Evolutionary conservation across 2,329 filamentous ascomycete genomes (phyloP), one percentile per base, ranked within the genome.

Genomic region (Curvularia spicifera): DNA sequence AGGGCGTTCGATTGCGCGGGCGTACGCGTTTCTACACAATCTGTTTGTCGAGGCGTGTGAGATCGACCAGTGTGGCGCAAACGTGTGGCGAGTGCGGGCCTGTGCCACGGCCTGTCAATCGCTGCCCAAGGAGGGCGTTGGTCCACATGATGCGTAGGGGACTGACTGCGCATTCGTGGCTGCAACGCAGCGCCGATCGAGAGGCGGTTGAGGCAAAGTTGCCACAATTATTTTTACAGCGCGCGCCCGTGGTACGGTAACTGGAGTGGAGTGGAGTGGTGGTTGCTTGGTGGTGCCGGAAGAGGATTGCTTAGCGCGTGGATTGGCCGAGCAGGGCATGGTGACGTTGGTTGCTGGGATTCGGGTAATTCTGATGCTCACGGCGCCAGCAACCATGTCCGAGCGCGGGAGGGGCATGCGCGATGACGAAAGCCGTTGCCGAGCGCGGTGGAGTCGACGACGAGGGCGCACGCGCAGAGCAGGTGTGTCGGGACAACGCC

Each of bases 141-240:
- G 59, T 64, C 70, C 63, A 68, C 70, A 68, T 72, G 68, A 72
- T 67, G 28, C 5, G 28, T 31, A 31, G 28, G 6, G 63, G 67
- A 63, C 54, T 68, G 4, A 37, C n/a, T 3, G 59, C 53, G 53
- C 51, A 66, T 48, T 57, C 55, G 63, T 66, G 63, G 62, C 66
- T 59, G 57, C 56, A 56, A 59, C 61, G 45, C 45, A 33, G 28
- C 61, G 61, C 64, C 53, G 61, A 64, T 56, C 56, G 48, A 3
- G 31, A 13, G 31, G 31, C 28, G 31, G 10, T 13, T 33, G 31
- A 3, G 31, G 12, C 2, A 33, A 15, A 37, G 29, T 70, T 68
- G 73, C 71, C 73, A 75, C 73, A 71, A 51, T 71, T 74, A 70
- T 69, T 71, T 68, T 69, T 71, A 68, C 57, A 61, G 33, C 57